phyloP scores from a whole-genome alignment of 768 basidiomycete genomes.

The Mycena vulgaris region DNA sequence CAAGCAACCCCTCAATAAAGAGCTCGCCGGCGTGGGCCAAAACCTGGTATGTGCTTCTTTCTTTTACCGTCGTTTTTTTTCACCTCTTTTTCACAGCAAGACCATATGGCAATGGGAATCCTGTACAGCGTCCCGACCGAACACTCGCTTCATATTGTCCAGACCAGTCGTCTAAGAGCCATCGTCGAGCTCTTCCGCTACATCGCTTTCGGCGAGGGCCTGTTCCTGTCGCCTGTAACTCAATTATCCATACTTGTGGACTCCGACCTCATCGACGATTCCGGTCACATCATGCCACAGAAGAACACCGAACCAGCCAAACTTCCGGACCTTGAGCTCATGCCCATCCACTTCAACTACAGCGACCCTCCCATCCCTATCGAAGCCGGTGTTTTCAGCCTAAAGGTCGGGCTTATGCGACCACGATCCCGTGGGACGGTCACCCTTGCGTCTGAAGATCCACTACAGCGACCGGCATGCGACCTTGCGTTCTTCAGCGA shows the following conservation, averaged over 20 bases:
- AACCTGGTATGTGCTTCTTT: constrained; percentile 44
- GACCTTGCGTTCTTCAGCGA: not conserved
- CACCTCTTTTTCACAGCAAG: not conserved
- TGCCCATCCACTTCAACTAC: constrained; percentile 10
- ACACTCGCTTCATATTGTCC: not conserved
- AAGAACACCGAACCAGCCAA: not conserved
- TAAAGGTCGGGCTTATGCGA: not conserved
- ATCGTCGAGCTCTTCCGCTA: constrained; percentile 5
- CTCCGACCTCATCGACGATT: not conserved
- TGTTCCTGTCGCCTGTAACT: not conserved
- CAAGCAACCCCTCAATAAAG: constrained; percentile 43
- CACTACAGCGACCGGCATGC: not conserved
- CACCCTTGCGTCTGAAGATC: not conserved
- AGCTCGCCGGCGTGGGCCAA: constrained; percentile 53
- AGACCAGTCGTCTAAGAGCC: not conserved
- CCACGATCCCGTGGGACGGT: not conserved
- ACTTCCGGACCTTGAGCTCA: constrained; percentile 1
- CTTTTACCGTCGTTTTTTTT: not conserved
- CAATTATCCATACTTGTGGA: not conserved
- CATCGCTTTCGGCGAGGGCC: not conserved
- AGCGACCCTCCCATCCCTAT: constrained; percentile 1
- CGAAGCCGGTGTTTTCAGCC: not conserved
- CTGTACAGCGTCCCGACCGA: constrained; percentile 10
- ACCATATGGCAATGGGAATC: not conserved
- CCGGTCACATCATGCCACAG: not conserved